phyloP scores from a whole-genome alignment of 495 filamentous ascomycete species.

The Lasiosphaeriaceae sp. region DNA sequence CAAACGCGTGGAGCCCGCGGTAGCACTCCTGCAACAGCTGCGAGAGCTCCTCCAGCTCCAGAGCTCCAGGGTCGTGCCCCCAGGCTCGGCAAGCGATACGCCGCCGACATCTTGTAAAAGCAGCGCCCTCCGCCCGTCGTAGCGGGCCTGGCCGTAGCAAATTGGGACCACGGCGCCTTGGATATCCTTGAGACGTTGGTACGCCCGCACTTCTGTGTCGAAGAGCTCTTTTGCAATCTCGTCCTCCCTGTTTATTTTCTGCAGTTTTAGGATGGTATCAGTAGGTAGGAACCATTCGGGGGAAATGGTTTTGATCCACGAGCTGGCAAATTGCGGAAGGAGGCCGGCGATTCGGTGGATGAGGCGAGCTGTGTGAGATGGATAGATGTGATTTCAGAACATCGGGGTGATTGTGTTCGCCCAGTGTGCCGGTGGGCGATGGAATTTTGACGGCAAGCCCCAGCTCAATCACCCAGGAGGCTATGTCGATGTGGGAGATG shows the following conservation, averaged over 20 bases:
- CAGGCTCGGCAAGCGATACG: slow-evolving; percentile 4
- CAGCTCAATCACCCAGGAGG: too few species aligned
- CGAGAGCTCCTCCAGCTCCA: slow-evolving; percentile 9
- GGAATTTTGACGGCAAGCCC: too few species aligned
- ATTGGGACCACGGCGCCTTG: slow-evolving; percentile 9
- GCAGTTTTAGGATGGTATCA: slow-evolving; percentile 2
- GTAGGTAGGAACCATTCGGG: slow-evolving; percentile 4
- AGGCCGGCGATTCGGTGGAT: too few species aligned
- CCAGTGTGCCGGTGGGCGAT: slow-evolving; percentile 6
- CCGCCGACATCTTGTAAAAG: slow-evolving; percentile 6
- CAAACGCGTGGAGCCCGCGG: slow-evolving; percentile 9
- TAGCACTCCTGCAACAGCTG: slow-evolving; percentile 10
- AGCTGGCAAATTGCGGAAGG: neutral
- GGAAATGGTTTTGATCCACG: neutral
- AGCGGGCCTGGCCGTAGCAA: neutral
- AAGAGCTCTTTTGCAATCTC: neutral
- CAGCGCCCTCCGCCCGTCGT: slow-evolving; percentile 4
- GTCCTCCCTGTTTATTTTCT: neutral
- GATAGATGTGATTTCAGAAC: too few species aligned
- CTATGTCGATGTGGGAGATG: neutral
- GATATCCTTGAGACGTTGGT: neutral
- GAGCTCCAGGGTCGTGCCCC: slow-evolving; percentile 6
- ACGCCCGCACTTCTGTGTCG: slow-evolving; percentile 3
- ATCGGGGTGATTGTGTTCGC: too few species aligned
- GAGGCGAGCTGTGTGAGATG: too few species aligned